phyloP scores from a whole-genome alignment of 2,329 filamentous ascomycete species.

The Epichloe festucae region DNA sequence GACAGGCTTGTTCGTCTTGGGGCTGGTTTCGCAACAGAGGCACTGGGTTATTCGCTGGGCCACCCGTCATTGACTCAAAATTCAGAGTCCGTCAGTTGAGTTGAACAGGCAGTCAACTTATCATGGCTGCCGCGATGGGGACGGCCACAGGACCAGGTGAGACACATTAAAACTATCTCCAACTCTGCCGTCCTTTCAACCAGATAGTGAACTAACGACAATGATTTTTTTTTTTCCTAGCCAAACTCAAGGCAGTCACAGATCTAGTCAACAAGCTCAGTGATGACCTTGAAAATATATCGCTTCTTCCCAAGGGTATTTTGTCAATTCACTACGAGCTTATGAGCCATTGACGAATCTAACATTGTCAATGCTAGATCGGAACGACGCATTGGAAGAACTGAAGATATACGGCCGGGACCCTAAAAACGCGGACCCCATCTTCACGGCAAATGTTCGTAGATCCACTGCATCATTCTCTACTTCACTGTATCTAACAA shows the following conservation, averaged over 20 bases:
- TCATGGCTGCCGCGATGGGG: constrained; percentile 16
- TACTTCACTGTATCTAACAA: constrained; percentile 1
- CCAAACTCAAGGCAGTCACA: constrained; percentile 56
- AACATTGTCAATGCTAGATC: constrained; percentile 33
- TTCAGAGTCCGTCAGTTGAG: not conserved
- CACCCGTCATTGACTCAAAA: not conserved
- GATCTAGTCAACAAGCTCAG: constrained; percentile 49
- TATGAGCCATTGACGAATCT: constrained; percentile 1
- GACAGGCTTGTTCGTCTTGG: not conserved
- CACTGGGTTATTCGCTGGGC: not conserved
- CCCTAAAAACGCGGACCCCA: constrained; percentile 59
- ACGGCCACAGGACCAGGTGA: constrained; percentile 29
- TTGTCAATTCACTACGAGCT: not conserved
- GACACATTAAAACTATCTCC: constrained; percentile 8
- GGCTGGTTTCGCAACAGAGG: not conserved
- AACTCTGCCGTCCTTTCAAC: constrained; percentile 5
- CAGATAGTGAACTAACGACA: constrained; percentile 7
- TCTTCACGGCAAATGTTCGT: constrained; percentile 66
- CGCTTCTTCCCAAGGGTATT: constrained; percentile 48
- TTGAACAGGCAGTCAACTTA: constrained; percentile 2
- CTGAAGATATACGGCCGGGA: constrained; percentile 58
- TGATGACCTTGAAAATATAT: constrained; percentile 46
- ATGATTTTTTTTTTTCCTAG: constrained; percentile 21
- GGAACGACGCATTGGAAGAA: constrained; percentile 47
- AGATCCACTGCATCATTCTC: not conserved